Evolutionary conservation across 305 asterid genomes (phyloP).

Genomic region (Fraxinus dipetala): DNA sequence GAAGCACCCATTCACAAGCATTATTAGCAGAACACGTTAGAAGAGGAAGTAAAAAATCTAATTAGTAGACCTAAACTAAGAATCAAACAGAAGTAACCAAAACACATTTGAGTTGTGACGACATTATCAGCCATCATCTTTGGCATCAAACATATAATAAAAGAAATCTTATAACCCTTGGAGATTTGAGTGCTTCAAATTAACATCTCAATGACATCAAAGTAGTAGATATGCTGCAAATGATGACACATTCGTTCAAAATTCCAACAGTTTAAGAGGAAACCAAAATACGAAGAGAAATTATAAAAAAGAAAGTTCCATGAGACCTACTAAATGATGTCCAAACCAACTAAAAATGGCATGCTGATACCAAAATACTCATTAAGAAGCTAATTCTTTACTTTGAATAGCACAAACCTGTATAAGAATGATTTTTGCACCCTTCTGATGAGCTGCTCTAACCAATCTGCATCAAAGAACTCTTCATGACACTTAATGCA

Average conservation of each 20-base stretch:
- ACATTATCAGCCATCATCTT: not conserved
- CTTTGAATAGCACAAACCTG: slow-evolving; percentile 52
- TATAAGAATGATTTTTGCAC: slow-evolving; percentile 84
- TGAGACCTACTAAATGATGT: slow-evolving; percentile 3
- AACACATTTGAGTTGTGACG: not conserved
- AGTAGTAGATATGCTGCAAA: not conserved
- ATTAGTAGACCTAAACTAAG: not conserved
- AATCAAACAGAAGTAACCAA: not conserved
- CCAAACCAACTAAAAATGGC: not conserved
- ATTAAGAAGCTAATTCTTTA: not conserved
- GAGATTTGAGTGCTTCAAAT: not conserved
- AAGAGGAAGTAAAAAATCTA: not conserved
- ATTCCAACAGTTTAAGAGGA: not conserved
- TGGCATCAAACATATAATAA: not conserved
- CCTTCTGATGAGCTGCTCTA: slow-evolving; percentile 80
- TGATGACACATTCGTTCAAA: not conserved
- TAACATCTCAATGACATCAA: not conserved
- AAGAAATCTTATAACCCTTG: not conserved
- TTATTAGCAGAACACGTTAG: not conserved
- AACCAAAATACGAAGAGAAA: not conserved
- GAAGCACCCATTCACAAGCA: not conserved
- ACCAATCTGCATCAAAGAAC: slow-evolving; percentile 64
- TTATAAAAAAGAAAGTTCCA: not conserved
- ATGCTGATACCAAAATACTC: not conserved
- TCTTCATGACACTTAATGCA: slow-evolving; percentile 6